These are phyloP conservation scores for Byssochlamys sp. DNA, from an alignment of 2,329 filamentous ascomycete species.

Conservation along the genomic window DNA sequence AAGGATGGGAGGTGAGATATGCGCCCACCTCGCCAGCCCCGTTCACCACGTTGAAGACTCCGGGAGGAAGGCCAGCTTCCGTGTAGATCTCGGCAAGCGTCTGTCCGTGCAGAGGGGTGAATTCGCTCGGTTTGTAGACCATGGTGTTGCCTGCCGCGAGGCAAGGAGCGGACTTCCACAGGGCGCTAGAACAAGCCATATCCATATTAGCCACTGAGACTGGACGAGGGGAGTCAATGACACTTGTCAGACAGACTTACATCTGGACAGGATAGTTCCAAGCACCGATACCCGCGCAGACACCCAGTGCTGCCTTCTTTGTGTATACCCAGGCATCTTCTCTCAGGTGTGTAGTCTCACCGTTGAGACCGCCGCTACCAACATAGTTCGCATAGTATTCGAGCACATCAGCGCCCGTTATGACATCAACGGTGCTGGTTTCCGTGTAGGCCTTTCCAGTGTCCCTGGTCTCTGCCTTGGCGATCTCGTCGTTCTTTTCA, in stretches of 20 bases:
- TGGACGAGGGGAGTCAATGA: too few species aligned
- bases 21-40: slow-evolving; percentile 69
- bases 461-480: slow-evolving; percentile 69
- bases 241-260: slow-evolving; percentile 16
- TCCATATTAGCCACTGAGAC: too few species aligned
- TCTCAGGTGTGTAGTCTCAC: slow-evolving; percentile 65
- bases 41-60: slow-evolving; percentile 80
- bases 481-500: slow-evolving; percentile 67
- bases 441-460: slow-evolving; percentile 80
- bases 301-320: slow-evolving; percentile 69
- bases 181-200: slow-evolving; percentile 37
- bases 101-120: slow-evolving; percentile 72
- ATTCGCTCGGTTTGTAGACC: slow-evolving; percentile 84
- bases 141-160: slow-evolving; percentile 80
- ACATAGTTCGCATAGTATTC: slow-evolving; percentile 79
- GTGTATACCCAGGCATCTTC: slow-evolving; percentile 74
- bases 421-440: slow-evolving; percentile 72
- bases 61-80: slow-evolving; percentile 68
- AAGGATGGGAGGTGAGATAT: slow-evolving; percentile 61
- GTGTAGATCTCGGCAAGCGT: slow-evolving; percentile 65
- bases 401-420: slow-evolving; percentile 73
- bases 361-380: slow-evolving; percentile 67
- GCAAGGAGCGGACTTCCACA: slow-evolving; percentile 82
- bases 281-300: slow-evolving; percentile 77
- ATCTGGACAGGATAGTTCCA: slow-evolving; percentile 93